Evolutionary conservation across 1,284 basidiomycete species (phyloP).

Genomic region (Cutaneotrichosporon cavernicola): DNA sequence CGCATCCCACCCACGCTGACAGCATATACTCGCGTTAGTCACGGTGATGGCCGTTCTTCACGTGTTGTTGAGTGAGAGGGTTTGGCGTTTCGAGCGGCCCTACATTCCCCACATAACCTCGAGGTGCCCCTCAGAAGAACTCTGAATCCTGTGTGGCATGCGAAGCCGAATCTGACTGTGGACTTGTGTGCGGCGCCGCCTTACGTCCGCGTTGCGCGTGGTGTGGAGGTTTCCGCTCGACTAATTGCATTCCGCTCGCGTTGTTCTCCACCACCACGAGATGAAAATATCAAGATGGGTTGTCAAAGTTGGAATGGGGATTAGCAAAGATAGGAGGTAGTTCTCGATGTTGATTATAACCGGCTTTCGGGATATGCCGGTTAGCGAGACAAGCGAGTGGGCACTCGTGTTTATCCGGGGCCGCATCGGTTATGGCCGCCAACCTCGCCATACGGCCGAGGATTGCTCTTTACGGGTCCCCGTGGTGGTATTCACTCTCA

Average conservation of each 20-base stretch:
- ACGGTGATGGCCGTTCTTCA: constrained; percentile 39
- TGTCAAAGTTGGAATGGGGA: not conserved
- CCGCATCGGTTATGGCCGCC: constrained; percentile 3
- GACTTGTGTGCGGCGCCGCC: no score
- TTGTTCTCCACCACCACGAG: not conserved
- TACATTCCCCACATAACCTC: constrained; percentile 45
- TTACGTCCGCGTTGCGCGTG: no score
- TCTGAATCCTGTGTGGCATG: constrained; percentile 1
- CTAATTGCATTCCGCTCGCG: no score
- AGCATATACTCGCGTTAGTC: constrained; percentile 39
- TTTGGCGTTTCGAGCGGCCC: constrained; percentile 42
- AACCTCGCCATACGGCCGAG: constrained; percentile 2
- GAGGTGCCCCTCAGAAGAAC: not conserved
- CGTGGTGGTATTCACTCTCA: not conserved
- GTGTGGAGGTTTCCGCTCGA: no score
- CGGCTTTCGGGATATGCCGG: not conserved
- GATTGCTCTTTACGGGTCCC: not conserved
- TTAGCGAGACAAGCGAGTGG: not conserved
- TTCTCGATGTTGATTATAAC: not conserved
- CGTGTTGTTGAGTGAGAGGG: constrained; percentile 36
- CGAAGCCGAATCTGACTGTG: no score
- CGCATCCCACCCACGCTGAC: not conserved
- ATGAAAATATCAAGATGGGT: not conserved
- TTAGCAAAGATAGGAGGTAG: not conserved
- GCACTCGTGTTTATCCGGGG: not conserved